Conservation (phyloP, 768 basidiomycete genomes). For the Trametopsis cervina region DNA sequence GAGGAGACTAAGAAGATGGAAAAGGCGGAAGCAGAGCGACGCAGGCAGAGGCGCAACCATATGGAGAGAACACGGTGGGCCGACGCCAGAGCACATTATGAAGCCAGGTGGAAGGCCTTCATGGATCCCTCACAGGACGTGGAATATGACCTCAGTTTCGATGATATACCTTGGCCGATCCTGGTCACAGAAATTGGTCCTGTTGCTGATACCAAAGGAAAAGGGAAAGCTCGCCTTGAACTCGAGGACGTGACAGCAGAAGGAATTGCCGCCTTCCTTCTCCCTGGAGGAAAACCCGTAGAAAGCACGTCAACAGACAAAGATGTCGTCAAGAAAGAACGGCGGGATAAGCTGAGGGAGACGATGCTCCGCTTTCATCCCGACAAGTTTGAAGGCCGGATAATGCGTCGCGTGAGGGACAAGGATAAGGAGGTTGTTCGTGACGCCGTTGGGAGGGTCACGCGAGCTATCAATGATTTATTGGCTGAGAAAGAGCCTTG, state of each 20-base stretch:
- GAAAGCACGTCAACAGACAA: constrained; percentile 16
- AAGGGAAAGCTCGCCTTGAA: constrained; percentile 8
- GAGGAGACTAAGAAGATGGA: constrained; percentile 48
- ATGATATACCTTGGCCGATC: constrained; percentile 73
- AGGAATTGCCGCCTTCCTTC: constrained; percentile 51
- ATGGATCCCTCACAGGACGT: constrained; percentile 22
- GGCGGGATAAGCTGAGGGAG: constrained; percentile 60
- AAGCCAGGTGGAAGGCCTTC: constrained; percentile 49
- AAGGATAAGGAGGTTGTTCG: constrained; percentile 43
- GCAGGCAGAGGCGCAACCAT: constrained; percentile 40
- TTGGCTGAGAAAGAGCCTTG: constrained; percentile 27
- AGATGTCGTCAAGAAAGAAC: constrained; percentile 32
- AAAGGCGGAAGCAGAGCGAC: constrained; percentile 45
- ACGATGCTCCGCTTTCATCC: constrained; percentile 71
- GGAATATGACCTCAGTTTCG: constrained; percentile 33
- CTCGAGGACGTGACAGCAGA: constrained; percentile 49
- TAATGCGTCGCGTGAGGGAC: constrained; percentile 45
- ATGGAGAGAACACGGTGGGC: constrained; percentile 37
- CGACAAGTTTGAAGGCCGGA: constrained; percentile 74
- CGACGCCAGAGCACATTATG: constrained; percentile 46
- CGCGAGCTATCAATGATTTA: constrained; percentile 48
- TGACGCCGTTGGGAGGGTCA: constrained; percentile 60
- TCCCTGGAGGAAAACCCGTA: constrained; percentile 23
- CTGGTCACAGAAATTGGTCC: constrained; percentile 18
- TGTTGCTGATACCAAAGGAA: constrained; percentile 10